Conservation (phyloP, 306 rosid species). For the Pterocarpus macrocarpus region DNA sequence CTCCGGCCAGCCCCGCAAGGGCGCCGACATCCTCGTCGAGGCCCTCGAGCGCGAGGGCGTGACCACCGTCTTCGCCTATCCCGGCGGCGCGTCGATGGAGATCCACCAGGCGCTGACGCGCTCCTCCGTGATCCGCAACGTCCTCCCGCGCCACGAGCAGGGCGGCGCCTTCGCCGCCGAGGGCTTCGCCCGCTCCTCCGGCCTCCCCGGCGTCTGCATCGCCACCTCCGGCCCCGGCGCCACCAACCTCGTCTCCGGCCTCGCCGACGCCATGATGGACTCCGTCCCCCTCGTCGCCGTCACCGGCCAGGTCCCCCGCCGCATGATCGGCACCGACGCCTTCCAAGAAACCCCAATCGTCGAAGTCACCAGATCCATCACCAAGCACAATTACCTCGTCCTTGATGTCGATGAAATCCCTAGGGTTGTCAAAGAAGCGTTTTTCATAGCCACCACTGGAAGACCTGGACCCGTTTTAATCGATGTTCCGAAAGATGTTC, state of each 20-base stretch:
- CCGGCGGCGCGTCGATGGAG: constrained; percentile 96
- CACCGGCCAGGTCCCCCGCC: constrained; percentile 88
- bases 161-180: constrained; percentile 92
- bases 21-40: constrained; percentile 89
- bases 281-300: constrained; percentile 81
- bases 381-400: constrained; percentile 91
- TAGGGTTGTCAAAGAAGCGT: constrained; percentile 74
- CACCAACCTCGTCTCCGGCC: constrained; percentile 86
- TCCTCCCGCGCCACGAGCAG: constrained; percentile 93
- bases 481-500: constrained; percentile 87
- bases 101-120: constrained; percentile 97
- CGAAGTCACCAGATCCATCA: constrained; percentile 87
- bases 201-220: constrained; percentile 84
- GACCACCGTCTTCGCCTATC: constrained; percentile 82
- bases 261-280: constrained; percentile 82
- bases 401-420: constrained; percentile 94
- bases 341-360: constrained; percentile 94
- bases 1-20: constrained; percentile 69
- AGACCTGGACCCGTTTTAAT: constrained; percentile 88
- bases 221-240: constrained; percentile 98
- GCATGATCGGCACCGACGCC: constrained; percentile 95
- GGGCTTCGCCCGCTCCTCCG: constrained; percentile 88
- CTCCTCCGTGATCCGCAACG: constrained; percentile 67
- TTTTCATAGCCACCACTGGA: constrained; percentile 78
- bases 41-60: constrained; percentile 90